Percentiles rank a stretch among this genome's conserved stretches.
Conservation (phyloP, 192 early-diverging fungal genomes). For the Coemansia sp. region DNA sequence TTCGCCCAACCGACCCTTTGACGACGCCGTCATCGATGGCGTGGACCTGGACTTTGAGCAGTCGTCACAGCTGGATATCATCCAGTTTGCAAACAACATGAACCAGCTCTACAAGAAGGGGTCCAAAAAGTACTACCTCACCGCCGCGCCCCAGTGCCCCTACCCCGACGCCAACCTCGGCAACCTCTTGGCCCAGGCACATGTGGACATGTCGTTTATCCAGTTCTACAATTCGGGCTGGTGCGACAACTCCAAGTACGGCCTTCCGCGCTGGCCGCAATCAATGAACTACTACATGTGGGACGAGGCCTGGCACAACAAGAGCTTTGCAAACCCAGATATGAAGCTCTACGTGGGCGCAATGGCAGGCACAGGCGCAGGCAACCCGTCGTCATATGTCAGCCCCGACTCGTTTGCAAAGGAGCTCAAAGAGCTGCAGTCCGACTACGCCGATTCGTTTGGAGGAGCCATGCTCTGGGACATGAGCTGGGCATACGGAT, state of each 20-base stretch:
- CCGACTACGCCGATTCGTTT: slow-evolving; percentile 47
- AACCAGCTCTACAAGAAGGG: slow-evolving; percentile 49
- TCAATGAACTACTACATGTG: slow-evolving; percentile 50
- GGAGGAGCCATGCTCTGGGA: slow-evolving; percentile 72
- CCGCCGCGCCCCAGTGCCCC: slow-evolving; percentile 70
- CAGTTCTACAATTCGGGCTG: slow-evolving; percentile 78
- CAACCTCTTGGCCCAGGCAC: slow-evolving; percentile 49
- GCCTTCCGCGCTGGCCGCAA: slow-evolving; percentile 41
- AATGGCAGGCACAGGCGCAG: slow-evolving; percentile 50
- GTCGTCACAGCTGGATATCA: slow-evolving; percentile 50
- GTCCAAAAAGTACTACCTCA: slow-evolving; percentile 53
- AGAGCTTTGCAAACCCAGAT: slow-evolving; percentile 51
- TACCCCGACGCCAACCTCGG: slow-evolving; percentile 65
- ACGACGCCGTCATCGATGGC: slow-evolving; percentile 66
- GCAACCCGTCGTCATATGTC: slow-evolving; percentile 46
- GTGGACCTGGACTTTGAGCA: slow-evolving; percentile 69
- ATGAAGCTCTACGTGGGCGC: slow-evolving; percentile 56
- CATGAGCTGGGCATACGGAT: slow-evolving; percentile 46
- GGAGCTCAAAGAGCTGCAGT: slow-evolving; percentile 33
- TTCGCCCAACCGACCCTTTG: slow-evolving; percentile 60
- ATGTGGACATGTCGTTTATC: slow-evolving; percentile 64
- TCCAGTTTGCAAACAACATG: slow-evolving; percentile 55
- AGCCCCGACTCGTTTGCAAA: slow-evolving; percentile 39
- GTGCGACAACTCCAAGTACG: slow-evolving; percentile 50
- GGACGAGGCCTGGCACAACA: slow-evolving; percentile 55